phyloP scores from a whole-genome alignment of 2,329 filamentous ascomycete species.

The Neopestalotiopsis rosae region DNA sequence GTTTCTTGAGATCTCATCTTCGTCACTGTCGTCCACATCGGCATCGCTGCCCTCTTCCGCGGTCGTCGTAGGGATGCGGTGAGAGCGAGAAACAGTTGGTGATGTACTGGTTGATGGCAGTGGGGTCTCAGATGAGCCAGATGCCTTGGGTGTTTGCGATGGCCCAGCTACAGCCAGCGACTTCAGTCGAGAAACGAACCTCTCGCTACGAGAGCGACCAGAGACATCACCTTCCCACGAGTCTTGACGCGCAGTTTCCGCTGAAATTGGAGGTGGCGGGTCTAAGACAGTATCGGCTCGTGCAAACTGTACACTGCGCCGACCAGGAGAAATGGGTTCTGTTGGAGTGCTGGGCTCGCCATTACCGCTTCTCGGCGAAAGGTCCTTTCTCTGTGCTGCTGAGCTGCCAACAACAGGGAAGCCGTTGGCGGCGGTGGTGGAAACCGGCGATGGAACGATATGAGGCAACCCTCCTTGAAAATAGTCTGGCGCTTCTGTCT shows the following conservation, averaged over 20 bases:
- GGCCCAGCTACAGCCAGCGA: constrained; percentile 61
- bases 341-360: constrained; percentile 27
- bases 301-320: constrained; percentile 79
- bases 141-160: constrained; percentile 51
- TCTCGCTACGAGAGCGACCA: constrained; percentile 64
- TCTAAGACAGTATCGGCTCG: constrained; percentile 57
- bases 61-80: constrained; percentile 59
- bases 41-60: constrained; percentile 70
- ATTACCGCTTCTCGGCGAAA: constrained; percentile 20
- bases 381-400: constrained; percentile 25
- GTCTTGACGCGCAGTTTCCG: constrained; percentile 62
- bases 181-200: constrained; percentile 80
- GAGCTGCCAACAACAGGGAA: not conserved
- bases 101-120: constrained; percentile 50
- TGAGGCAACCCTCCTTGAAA: constrained; percentile 42
- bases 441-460: constrained; percentile 33
- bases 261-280: constrained; percentile 39
- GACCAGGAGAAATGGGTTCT: constrained; percentile 46
- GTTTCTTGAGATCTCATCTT: constrained; percentile 64
- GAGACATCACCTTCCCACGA: constrained; percentile 72
- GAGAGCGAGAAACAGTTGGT: constrained; percentile 49
- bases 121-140: constrained; percentile 37
- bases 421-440: constrained; percentile 24
- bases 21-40: constrained; percentile 85
- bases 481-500: constrained; percentile 41